Evolutionary conservation across 169 alveolate genomes (phyloP).

Genomic region (Plasmodium knowlesi): DNA sequence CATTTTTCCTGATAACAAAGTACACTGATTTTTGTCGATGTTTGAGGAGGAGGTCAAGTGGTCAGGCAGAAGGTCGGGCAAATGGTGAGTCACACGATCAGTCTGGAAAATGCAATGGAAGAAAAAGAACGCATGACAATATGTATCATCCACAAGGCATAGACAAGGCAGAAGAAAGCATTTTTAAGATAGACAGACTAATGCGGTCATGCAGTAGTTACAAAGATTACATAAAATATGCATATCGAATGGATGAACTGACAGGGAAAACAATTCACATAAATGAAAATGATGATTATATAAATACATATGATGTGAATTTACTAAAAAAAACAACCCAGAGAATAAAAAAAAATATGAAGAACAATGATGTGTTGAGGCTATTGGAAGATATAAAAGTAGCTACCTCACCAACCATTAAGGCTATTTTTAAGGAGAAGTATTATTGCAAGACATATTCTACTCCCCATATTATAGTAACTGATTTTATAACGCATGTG

Average conservation of each 20-base stretch:
- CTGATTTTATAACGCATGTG: conserved; percentile 49
- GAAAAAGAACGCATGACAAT: not conserved
- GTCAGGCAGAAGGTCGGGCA: not conserved
- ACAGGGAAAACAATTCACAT: conserved; percentile 65
- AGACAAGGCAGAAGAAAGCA: conserved; percentile 23
- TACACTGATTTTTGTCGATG: conserved; percentile 26
- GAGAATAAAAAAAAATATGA: conserved; percentile 34
- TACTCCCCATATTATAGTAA: conserved; percentile 54
- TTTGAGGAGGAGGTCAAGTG: not conserved
- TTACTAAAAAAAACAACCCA: conserved; percentile 54
- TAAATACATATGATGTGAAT: conserved; percentile 64
- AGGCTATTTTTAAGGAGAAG: conserved; percentile 60
- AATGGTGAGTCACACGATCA: too few species aligned
- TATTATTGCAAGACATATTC: conserved; percentile 73
- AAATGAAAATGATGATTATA: conserved; percentile 67
- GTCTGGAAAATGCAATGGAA: too few species aligned
- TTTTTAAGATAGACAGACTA: conserved; percentile 23
- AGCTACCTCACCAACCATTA: conserved; percentile 63
- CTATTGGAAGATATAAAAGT: conserved; percentile 66
- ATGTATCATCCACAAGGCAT: not conserved
- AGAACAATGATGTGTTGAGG: conserved; percentile 28
- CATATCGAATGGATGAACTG: conserved; percentile 56
- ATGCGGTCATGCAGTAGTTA: conserved; percentile 53
- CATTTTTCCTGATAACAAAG: conserved; percentile 44
- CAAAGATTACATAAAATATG: conserved; percentile 54